Evolutionary conservation across 108 stramenopile genomes (phyloP).

Genomic region (Skeletonema costatum): DNA sequence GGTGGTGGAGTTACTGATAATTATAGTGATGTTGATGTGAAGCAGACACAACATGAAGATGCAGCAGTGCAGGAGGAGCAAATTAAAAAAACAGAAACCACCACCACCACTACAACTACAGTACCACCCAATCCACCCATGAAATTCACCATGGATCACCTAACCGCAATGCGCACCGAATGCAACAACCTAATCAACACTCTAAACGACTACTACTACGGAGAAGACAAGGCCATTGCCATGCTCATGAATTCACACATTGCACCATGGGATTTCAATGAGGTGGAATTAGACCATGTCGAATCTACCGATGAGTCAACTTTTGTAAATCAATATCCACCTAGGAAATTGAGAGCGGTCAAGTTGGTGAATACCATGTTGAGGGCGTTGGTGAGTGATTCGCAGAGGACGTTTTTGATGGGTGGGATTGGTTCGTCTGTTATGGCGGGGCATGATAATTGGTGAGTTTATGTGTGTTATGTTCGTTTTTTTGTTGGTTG

Average conservation of each 20-base stretch:
- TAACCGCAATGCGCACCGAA: conserved; percentile 24
- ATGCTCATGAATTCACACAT: conserved; percentile 42
- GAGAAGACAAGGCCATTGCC: conserved; percentile 11
- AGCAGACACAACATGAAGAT: neutral
- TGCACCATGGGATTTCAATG: conserved; percentile 30
- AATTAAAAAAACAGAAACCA: neutral
- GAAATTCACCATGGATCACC: conserved; percentile 24
- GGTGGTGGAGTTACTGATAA: no score
- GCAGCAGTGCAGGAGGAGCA: neutral
- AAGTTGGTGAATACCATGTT: conserved; percentile 42
- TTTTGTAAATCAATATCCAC: neutral
- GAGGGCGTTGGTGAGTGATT: conserved; percentile 40
- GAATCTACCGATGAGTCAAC: neutral
- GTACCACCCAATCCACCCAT: neutral
- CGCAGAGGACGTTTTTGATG: conserved; percentile 37
- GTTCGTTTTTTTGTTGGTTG: no score
- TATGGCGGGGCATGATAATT: conserved; percentile 57
- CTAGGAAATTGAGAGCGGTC: neutral
- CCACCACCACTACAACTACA: neutral
- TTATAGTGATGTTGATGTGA: neutral
- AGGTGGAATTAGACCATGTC: neutral
- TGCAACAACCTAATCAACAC: conserved; percentile 18
- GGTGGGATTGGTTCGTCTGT: conserved; percentile 49
- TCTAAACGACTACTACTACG: conserved; percentile 48
- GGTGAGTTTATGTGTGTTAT: neutral